A percentile compares a stretch with the other conserved stretches of the same genome.
Conservation (phyloP, 2,329 filamentous ascomycete species). For the Colletotrichum sp. region DNA sequence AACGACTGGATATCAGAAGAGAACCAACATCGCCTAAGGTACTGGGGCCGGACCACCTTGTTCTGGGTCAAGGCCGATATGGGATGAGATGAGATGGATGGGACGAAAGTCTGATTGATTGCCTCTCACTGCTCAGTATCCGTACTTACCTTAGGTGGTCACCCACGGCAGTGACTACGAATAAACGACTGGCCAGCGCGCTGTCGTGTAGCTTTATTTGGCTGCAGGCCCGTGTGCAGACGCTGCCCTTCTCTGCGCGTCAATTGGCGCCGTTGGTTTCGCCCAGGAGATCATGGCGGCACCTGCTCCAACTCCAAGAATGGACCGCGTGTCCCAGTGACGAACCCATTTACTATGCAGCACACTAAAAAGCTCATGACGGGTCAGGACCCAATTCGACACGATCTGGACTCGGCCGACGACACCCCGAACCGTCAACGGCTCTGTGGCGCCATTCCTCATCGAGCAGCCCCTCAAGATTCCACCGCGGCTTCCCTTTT, state of each 20-base stretch:
- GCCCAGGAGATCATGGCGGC: constrained; percentile 12
- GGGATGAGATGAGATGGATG: constrained; percentile 12
- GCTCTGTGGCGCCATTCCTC: background rate
- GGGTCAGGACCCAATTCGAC: background rate
- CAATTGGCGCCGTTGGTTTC: constrained; percentile 16
- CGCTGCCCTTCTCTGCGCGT: background rate
- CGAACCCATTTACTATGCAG: background rate
- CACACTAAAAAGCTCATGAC: background rate
- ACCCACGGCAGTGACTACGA: background rate
- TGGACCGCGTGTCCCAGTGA: background rate
- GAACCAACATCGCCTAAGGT: background rate
- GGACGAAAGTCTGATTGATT: constrained; percentile 9
- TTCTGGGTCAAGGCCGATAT: background rate
- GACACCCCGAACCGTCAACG: background rate
- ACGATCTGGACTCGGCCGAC: background rate
- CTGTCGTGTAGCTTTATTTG: background rate
- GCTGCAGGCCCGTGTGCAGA: background rate
- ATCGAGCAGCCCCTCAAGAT: background rate
- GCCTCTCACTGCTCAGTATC: background rate
- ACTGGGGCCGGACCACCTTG: background rate
- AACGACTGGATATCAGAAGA: background rate
- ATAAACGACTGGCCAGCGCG: background rate
- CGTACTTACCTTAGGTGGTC: background rate
- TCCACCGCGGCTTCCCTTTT: background rate
- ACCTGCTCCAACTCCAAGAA: background rate